Conservation (phyloP, 176 grass and related monocot genomes). For the Zea luxurians region DNA sequence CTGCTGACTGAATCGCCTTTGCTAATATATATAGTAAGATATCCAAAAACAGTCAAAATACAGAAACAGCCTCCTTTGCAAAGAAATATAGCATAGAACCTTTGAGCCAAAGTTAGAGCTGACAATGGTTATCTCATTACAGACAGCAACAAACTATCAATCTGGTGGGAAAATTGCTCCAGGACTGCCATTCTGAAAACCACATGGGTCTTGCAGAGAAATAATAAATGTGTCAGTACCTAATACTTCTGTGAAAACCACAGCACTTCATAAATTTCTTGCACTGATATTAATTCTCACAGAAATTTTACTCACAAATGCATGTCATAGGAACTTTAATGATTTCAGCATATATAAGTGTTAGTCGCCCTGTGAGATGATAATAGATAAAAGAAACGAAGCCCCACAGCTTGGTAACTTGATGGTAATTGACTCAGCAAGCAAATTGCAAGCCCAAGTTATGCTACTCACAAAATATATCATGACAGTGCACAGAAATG, state of each 20-base stretch:
- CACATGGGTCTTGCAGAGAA: conserved; percentile 1
- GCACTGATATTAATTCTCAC: conserved; percentile 13
- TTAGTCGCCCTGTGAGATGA: conserved; percentile 7
- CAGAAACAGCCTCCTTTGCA: conserved; percentile 3
- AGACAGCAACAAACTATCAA: conserved; percentile 12
- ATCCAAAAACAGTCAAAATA: conserved; percentile 22
- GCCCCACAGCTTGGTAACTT: background rate
- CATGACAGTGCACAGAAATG: background rate
- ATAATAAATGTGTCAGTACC: background rate
- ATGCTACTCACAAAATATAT: conserved; percentile 15
- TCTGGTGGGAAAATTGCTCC: background rate
- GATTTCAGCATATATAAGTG: background rate
- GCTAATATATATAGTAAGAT: conserved; percentile 22
- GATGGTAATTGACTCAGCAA: conserved; percentile 6
- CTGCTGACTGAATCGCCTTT: background rate
- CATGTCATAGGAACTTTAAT: background rate
- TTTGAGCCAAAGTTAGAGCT: conserved; percentile 18
- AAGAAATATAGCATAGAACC: conserved; percentile 13
- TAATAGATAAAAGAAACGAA: conserved; percentile 23
- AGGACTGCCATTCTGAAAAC: conserved; percentile 24
- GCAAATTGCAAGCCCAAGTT: conserved; percentile 10
- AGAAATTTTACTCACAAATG: conserved; percentile 29
- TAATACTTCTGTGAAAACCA: conserved; percentile 17
- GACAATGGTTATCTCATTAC: conserved; percentile 15
- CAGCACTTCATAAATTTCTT: background rate